Percentiles rank a stretch among this genome's conserved stretches.
Evolutionary conservation across 345 rosid genomes (phyloP).

Genomic region (Eucalyptus tenuipes): DNA sequence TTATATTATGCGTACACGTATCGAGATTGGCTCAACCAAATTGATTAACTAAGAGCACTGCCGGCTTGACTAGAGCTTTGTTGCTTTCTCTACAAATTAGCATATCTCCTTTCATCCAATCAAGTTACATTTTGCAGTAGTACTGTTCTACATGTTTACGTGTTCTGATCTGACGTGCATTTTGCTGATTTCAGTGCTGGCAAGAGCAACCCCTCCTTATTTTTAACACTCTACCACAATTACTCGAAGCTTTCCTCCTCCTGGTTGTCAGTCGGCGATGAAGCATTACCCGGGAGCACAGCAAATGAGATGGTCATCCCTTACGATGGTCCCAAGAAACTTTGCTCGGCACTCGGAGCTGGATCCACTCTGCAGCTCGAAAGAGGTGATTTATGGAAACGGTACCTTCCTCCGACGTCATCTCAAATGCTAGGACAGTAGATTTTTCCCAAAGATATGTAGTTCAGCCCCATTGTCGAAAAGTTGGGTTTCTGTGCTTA

Average conservation of each 20-base stretch:
- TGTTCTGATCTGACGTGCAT: not conserved
- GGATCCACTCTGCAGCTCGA: not conserved
- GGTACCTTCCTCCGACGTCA: constrained; percentile 11
- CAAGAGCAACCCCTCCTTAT: constrained; percentile 6
- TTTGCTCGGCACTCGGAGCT: constrained; percentile 2
- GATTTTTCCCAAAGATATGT: not conserved
- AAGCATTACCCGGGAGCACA: not conserved
- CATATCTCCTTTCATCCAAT: not conserved
- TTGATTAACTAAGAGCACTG: not conserved
- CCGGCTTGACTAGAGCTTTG: not conserved
- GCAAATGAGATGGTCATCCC: not conserved
- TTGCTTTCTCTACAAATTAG: not conserved
- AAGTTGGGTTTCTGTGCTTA: not conserved
- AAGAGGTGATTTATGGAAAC: constrained; percentile 14
- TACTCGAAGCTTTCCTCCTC: constrained; percentile 14
- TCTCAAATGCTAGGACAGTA: constrained; percentile 11
- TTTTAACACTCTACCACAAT: constrained; percentile 13
- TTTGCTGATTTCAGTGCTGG: constrained; percentile 1
- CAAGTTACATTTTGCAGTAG: not conserved
- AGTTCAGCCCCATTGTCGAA: not conserved
- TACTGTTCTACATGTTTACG: not conserved
- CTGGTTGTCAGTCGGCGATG: constrained; percentile 8
- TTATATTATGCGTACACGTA: not conserved
- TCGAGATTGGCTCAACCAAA: not conserved
- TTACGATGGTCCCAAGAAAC: constrained; percentile 19